phyloP scores from a whole-genome alignment of 441 rosid species.

The Raphanus hybrid region DNA sequence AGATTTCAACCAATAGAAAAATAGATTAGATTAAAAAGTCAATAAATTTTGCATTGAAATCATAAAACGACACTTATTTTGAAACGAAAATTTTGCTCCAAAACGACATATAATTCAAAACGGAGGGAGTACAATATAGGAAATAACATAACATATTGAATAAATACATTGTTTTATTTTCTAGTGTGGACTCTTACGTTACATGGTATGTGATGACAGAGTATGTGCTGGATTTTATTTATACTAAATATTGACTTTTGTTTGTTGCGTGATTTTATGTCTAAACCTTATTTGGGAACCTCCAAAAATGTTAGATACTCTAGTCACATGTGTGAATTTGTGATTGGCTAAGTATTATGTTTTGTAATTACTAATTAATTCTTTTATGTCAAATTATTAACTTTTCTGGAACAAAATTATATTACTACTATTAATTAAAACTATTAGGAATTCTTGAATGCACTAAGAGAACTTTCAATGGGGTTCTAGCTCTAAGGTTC shows the following conservation, averaged over 20 bases:
- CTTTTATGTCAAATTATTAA: too few relatives aligned
- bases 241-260: constrained; percentile 3
- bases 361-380: not conserved
- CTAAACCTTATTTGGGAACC: not conserved
- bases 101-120: too few relatives aligned
- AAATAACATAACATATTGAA: not conserved
- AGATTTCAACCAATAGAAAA: too few relatives aligned
- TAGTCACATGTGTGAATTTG: not conserved
- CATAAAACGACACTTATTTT: too few relatives aligned
- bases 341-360: not conserved
- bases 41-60: too few relatives aligned
- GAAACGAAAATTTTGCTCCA: too few relatives aligned
- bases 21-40: too few relatives aligned
- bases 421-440: too few relatives aligned
- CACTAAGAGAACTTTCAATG: too few relatives aligned
- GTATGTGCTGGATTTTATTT: not conserved
- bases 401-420: too few relatives aligned
- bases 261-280: not conserved
- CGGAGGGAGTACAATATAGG: not conserved
- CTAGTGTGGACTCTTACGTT: not conserved
- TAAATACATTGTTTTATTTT: not conserved
- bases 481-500: too few relatives aligned
- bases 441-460: too few relatives aligned
- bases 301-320: not conserved
- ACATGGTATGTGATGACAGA: not conserved